Base-by-base conservation (phyloP, 176 grass and related monocot genomes). In the Bromus sterilis region DNA sequence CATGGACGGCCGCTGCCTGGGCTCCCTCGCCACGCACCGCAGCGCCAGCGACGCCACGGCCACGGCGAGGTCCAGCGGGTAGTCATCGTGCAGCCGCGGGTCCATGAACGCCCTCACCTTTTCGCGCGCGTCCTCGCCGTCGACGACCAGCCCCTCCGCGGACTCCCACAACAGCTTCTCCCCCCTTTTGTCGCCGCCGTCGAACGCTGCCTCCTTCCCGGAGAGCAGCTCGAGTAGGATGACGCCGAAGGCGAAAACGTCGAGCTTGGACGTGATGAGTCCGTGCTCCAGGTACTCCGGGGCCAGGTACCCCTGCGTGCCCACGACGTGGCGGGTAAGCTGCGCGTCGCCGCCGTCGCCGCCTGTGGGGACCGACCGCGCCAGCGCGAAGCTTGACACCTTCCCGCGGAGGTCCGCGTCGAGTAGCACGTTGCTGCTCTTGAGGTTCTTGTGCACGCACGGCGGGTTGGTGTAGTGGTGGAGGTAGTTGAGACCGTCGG, bases 231-330 rank as follows among this genome's bases (percentile, higher is more conserved):
- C 91, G n/a, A 97, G 89, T 31, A 97, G 53, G 51, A 93, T 11
- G 59, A 97, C 94, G 4, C 94, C 94, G 85, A 93, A 89, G 9
- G 91, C 89, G 56, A 97, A 97, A 30, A 97, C 91, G 70, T 97
- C 94, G 16, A 97, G 85, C 74, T 93, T 85, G 25, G 86, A 79
- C 32, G 84, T 87, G 84, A 97, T 81, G 49, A 97, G 86, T 33
- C 94, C 94, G 70, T 97, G 81, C 82, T 97, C 94, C 0, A 93
- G 77, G 62, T 93, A 93, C 91, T 97, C 94, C 0, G 91, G 94
- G 2, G 94, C 84, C 58, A 97, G 83, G 81, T 93, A 97, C 0
- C 94, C 89, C 36, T 91, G 91, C 12, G 94, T 93, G n/a, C 94
- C 94, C 51, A 93, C 81, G 25, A 97, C 91, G 81, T 91, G 94